A percentile compares a stretch with the other conserved stretches of the same genome.
phyloP scores from a whole-genome alignment of 2,329 filamentous ascomycete genomes.

The Lachnellula cervina region DNA sequence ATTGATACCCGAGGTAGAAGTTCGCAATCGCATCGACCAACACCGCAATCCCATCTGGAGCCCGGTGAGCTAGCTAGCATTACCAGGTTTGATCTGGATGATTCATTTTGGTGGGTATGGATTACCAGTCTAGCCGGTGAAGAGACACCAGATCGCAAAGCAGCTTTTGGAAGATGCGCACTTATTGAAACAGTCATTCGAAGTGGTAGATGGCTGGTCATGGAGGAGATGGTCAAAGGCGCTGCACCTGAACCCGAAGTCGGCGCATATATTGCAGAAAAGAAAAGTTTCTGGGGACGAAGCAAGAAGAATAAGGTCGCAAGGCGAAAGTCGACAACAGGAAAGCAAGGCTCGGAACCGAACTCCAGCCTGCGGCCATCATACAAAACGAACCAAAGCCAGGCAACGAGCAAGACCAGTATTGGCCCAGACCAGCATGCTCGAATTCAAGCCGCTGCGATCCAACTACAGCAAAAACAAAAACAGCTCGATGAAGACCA shows the following conservation, averaged over 20 bases:
- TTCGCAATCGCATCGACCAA: conserved; percentile 76
- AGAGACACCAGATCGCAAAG: conserved; percentile 79
- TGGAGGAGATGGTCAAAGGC: conserved; percentile 95
- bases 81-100: conserved; percentile 77
- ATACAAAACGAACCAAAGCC: conserved; percentile 38
- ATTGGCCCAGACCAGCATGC: conserved; percentile 90
- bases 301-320: conserved; percentile 64
- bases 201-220: conserved; percentile 81
- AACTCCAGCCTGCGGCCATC: conserved; percentile 35
- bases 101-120: conserved; percentile 99
- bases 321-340: conserved; percentile 62
- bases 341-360: conserved; percentile 53
- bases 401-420: conserved; percentile 66
- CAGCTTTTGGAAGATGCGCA: conserved; percentile 89
- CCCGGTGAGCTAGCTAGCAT: conserved; percentile 95
- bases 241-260: conserved; percentile 79
- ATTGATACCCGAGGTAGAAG: conserved; percentile 76
- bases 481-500: conserved; percentile 62
- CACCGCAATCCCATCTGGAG: conserved; percentile 69
- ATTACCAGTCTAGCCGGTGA: conserved; percentile 93
- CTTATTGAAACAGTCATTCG: conserved; percentile 83
- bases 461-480: conserved; percentile 70
- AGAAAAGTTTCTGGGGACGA: conserved; percentile 91
- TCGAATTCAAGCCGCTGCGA: conserved; percentile 85
- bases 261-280: conserved; percentile 88